phyloP scores from a whole-genome alignment of 331 rosid genomes.

The Quercus phellos region DNA sequence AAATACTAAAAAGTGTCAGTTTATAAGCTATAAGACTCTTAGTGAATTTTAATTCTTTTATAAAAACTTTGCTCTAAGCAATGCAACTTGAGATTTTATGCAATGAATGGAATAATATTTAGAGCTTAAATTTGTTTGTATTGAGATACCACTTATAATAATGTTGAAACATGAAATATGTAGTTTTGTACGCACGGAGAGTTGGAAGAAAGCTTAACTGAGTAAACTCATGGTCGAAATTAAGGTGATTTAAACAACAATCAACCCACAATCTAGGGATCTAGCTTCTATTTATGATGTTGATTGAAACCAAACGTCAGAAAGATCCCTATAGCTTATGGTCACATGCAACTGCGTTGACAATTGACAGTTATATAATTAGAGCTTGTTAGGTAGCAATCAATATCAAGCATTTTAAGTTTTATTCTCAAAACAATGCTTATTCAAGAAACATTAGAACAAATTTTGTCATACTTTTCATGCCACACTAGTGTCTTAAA shows the following conservation, averaged over 20 bases:
- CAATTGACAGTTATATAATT: not conserved
- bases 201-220: not conserved
- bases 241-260: conserved; percentile 16
- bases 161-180: not conserved
- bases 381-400: conserved; percentile 5
- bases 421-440: not conserved
- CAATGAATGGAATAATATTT: not conserved
- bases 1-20: no score
- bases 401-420: not conserved
- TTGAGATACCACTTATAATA: no score
- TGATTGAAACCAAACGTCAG: conserved; percentile 38
- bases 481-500: not conserved
- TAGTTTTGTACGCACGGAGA: not conserved
- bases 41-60: no score
- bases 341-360: conserved; percentile 2
- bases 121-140: not conserved
- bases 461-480: not conserved
- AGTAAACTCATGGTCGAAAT: conserved; percentile 9
- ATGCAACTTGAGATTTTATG: not conserved
- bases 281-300: conserved; percentile 27
- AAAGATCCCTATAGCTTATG: not conserved
- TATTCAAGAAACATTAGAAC: not conserved
- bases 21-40: no score
- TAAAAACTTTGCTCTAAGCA: not conserved
- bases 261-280: not conserved